Base-by-base conservation (phyloP, 2,329 filamentous ascomycete genomes). In the Pseudopithomyces maydicus region DNA sequence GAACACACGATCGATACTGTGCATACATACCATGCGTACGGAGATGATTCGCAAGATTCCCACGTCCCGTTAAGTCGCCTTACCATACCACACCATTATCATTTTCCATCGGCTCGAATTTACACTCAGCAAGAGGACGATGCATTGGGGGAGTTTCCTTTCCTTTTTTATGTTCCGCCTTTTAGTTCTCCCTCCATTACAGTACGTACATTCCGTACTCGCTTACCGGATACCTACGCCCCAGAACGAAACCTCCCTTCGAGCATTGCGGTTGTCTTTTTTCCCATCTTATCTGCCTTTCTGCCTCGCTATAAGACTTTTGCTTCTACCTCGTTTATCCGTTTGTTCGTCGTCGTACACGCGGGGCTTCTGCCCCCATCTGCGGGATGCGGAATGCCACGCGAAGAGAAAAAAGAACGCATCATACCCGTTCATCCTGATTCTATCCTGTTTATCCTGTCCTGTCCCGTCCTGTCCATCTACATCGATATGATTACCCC, bases 401-500 rank as follows among this genome's bases (percentile, higher is more conserved):
- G n/a, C n/a, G n/a, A n/a, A n/a, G n/a, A n/a, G n/a, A n/a, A n/a
- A n/a, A n/a, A n/a, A n/a, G n/a, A n/a, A n/a, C n/a, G n/a, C n/a
- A n/a, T n/a, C n/a, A n/a, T n/a, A n/a, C n/a, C n/a, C n/a, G n/a
- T n/a, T n/a, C n/a, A n/a, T n/a, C n/a, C n/a, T n/a, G n/a, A n/a
- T n/a, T n/a, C n/a, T n/a, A n/a, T n/a, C n/a, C n/a, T n/a, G n/a
- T n/a, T n/a, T 48, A 17, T 36, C 5, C 38, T 48, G 35, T 33
- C 19, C n/a, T 11, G 15, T 35, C 8, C 12, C 12, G 4, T 39
- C 10, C 41, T 35, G 39, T 29, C 26, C 26, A 4, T 29, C 26
- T 4, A 29, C 8, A 29, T 29, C 23, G 43, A 45, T 46, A 56
- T 46, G 54, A 56, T 56, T 47, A 52, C 48, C 54, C 48, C 48